Base-by-base conservation (phyloP, 2,329 filamentous ascomycete genomes). In the Talaromyces verruculosus region DNA sequence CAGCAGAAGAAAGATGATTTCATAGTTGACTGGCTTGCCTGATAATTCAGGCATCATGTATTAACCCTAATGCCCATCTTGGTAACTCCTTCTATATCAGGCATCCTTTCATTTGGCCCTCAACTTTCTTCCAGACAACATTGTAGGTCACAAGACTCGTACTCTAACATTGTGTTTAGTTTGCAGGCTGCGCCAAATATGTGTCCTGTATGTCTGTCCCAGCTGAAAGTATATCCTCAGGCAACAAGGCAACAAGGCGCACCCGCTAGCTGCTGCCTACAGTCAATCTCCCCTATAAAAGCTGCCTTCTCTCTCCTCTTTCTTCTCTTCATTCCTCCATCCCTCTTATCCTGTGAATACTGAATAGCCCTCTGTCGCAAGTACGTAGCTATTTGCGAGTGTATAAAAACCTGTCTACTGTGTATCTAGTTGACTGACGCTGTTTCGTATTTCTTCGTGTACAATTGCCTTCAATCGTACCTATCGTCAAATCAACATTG, bases 241-340 rank as follows among this genome's bases (percentile, higher is more conserved):
- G 55, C 55, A 41, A 15, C 55, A 25, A 59, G 55, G 57, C 57
- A 11, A 60, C 57, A 43, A 60, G 37, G 57, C 57, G 19, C 19
- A 60, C 39, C 39, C 55, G 55, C 37, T 39, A 60, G 39, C n/a
- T 41, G 57, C 57, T 60, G 57, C 57, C 57, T 60, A 60, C 57
- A n/a, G 22, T 43, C 37, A 43, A 13, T 37, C 15, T 3, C 37
- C 33, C 55, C 57, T 43, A 60, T 43, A 43, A 60, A 60, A 30
- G 39, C 25, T 15, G 25, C 41, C 33, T 33, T 22, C 13, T 51
- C 19, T 7, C 28, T 43, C 57, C 33, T 22, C 35, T 1, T 33
- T 35, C 13, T 55, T 17, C 30, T 35, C 30, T 57, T 22, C 8
- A 25, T 22, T 57, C n/a, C 11, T 37, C n/a, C 30, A 35, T 57